These are phyloP conservation scores for Pharnaceum exiguum DNA, from an alignment of 148 eudicot genomes.

Conservation along the genomic window DNA sequence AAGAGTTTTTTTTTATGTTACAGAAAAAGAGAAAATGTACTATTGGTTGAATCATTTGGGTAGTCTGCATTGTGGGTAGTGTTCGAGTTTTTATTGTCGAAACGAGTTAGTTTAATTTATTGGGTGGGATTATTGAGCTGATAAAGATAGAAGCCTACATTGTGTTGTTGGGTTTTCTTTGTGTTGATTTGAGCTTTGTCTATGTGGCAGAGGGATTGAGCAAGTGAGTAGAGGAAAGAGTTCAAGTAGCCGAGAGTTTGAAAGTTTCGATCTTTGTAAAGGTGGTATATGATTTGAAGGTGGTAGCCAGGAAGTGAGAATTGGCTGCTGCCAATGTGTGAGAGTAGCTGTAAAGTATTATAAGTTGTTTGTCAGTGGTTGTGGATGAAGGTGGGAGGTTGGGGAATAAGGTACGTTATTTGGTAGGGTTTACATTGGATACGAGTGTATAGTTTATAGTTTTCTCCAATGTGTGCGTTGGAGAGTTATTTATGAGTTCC, in stretches of 20 bases:
- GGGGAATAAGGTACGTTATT: slow-evolving; percentile 2
- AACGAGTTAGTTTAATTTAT: background rate
- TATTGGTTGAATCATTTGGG: too few species aligned
- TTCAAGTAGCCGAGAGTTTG: too few species aligned
- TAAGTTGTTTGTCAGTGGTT: background rate
- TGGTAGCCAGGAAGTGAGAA: background rate
- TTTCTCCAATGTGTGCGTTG: slow-evolving; percentile 39
- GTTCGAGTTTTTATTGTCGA: too few species aligned
- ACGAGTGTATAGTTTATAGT: slow-evolving; percentile 6
- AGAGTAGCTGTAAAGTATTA: slow-evolving; percentile 10
- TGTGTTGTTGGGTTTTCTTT: background rate
- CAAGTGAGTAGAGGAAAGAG: background rate
- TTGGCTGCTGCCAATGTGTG: background rate
- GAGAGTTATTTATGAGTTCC: slow-evolving; percentile 54
- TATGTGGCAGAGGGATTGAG: slow-evolving; percentile 15
- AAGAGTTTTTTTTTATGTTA: too few species aligned
- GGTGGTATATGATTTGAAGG: background rate
- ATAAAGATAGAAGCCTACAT: background rate
- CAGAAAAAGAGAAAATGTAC: too few species aligned
- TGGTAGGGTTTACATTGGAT: background rate
- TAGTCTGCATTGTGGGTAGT: too few species aligned
- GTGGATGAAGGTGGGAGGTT: background rate
- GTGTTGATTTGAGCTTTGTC: background rate
- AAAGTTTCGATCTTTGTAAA: too few species aligned
- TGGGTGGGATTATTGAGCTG: background rate